phyloP scores from a whole-genome alignment of 2,329 filamentous ascomycete species.

The Cordyceps cateniannulata region DNA sequence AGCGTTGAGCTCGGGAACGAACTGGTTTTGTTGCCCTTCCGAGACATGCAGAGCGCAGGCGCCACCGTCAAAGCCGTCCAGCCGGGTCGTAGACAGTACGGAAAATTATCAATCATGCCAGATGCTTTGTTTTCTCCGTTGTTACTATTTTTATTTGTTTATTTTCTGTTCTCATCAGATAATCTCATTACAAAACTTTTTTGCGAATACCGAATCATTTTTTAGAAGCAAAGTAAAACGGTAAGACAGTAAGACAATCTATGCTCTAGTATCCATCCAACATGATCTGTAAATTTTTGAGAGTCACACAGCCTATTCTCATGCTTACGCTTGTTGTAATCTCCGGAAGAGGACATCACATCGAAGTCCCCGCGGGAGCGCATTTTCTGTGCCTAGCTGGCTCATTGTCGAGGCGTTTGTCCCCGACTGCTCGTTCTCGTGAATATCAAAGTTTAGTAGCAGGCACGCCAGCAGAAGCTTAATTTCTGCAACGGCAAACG shows the following conservation, averaged over 20 bases:
- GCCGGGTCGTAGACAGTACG: too few relatives aligned
- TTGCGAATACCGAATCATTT: background rate
- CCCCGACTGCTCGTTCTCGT: slow-evolving; percentile 2
- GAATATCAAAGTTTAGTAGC: background rate
- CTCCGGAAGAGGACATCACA: slow-evolving; percentile 3
- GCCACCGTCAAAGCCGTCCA: too few relatives aligned
- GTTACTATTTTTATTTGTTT: background rate
- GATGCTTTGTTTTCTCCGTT: background rate
- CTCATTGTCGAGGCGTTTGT: background rate
- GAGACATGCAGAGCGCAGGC: background rate
- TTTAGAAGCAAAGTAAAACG: background rate
- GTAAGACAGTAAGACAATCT: background rate
- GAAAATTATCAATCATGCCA: too few relatives aligned
- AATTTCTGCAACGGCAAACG: background rate
- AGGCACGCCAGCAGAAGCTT: background rate
- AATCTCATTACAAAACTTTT: background rate
- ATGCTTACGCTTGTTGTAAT: background rate
- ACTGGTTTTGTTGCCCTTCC: background rate
- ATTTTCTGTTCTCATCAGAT: too few relatives aligned
- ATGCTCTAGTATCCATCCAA: background rate
- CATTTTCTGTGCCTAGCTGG: slow-evolving; percentile 3
- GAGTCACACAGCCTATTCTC: too few relatives aligned
- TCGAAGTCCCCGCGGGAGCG: background rate
- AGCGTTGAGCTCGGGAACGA: background rate
- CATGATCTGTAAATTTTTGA: background rate